Evolutionary conservation across 148 eudicot genomes (phyloP), one percentile per base, ranked within the genome.

Genomic region (Vaccinium myrtillus): DNA sequence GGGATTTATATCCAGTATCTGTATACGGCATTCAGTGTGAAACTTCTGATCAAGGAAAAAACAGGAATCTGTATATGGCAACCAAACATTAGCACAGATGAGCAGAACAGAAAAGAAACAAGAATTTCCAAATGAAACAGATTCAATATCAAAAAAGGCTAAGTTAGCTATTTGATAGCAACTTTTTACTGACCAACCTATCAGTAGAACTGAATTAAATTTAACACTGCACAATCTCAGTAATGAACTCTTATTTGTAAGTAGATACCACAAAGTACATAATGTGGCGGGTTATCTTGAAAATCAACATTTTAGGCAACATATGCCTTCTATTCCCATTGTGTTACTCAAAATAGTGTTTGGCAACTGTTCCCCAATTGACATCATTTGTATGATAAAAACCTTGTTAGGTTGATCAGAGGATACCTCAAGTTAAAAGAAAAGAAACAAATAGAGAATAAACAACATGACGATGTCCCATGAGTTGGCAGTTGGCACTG

Each of bases 1-100:
- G 36, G 98, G 98, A 82, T 97, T 95, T 77, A 95, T 93, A 87
- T 97, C 98, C 83, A 97, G 86, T 88, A 95, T 95, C 98, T 95
- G 98, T 92, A 87, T 10, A 82, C 63, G 10, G 63, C 50, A 83
- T 27, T 63, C 8, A 5, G 36, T 32, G 46, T 54, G 21, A 46
- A 55, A 61, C 69, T 71, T 67, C 83, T 39, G 2, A 39, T 49
- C 65, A 54, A n/a, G 23, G 43, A 7, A 23, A 30, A 67, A 50
- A 21, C 51, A 30, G 36, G 30, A 77, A 73, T 75, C 49, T 8
- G 16, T 21, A 54, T 49, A 16, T 32, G 55, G 19, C 61, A 30
- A 55, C 55, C 49, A 2, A 16, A 32, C 16, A 32, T 30, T 55
- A 58, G 58, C 27, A 30, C 16, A 19, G 49, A 30, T 30, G n/a